Base-by-base conservation (phyloP, 768 basidiomycete genomes). In the Astraeus odoratus region DNA sequence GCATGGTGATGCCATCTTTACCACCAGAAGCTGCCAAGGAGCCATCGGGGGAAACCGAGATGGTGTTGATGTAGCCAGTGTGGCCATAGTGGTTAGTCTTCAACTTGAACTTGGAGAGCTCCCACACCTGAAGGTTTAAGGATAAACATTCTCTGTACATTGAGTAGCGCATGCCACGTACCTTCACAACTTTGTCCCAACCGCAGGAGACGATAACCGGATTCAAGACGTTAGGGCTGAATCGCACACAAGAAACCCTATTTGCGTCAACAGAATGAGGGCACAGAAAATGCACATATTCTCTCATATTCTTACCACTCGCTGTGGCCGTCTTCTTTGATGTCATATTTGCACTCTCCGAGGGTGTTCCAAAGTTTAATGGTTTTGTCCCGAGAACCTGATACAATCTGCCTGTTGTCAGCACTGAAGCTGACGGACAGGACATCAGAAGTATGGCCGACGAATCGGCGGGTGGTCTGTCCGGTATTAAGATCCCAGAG, bases 361-460 rank as follows among this genome's bases (percentile, higher is more conserved):
- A 99, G 83, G 50, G 96, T 99, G 76, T 99, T 99, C 96, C 96
- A 99, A 61, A 99, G 88, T 70, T 98, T 99, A 78, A 99, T 99
- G 31, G 88, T 83, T 66, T 76, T 77, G 80, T 99, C 96, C 55
- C 96, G 88, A 51, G 93, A 94, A 44, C 93, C 96, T 42, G 93
- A 96, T 57, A 99, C 96, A 65, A 99, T 99, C 68, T 98, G 96
- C 65, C 96, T 77, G 82, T 99, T 98, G 72, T 99, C 96, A 48
- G 96, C 96, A 55, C 89, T 93, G 82, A 99, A 99, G 70, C 91
- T 95, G 73, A 99, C 96, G 55, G 93, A 96, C 48, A 99, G 80
- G 53, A 99, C 95, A 63, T 99, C 96, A 52, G 90, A 88, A 51
- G 83, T 93, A 78, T 99, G 96, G 55, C 96, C 96, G 56, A 98